A percentile compares a stretch with the other conserved stretches of the same genome.
Conservation (phyloP, 2,329 filamentous ascomycete species). For the Cytospora paraplurivora region DNA sequence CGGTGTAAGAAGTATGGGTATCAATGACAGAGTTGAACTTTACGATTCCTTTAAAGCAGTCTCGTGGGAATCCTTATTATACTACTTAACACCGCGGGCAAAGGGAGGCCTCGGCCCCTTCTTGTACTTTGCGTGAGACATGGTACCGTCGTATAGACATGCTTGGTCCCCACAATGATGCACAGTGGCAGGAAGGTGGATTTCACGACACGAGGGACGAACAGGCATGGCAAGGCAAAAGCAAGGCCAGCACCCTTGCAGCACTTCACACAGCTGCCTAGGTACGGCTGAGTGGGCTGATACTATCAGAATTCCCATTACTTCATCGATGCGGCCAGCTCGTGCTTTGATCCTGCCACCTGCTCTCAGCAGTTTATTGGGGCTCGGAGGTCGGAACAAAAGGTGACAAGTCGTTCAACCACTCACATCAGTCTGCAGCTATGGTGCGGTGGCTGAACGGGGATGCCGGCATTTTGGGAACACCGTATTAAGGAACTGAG, state of each 20-base stretch:
- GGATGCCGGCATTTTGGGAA: neutral
- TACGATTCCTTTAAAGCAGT: neutral
- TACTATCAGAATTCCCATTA: neutral
- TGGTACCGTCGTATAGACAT: neutral
- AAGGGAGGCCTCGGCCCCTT: constrained; percentile 1
- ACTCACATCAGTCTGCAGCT: neutral
- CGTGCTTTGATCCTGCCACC: constrained; percentile 6
- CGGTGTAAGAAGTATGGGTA: neutral
- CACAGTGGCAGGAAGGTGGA: constrained; percentile 5
- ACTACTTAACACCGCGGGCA: constrained; percentile 4
- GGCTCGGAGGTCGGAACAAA: neutral
- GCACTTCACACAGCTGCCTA: neutral
- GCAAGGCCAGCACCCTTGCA: constrained; percentile 19
- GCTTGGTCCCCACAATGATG: constrained; percentile 14
- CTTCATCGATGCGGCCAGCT: constrained; percentile 18
- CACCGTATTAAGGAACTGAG: constrained; percentile 1
- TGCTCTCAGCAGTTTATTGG: neutral
- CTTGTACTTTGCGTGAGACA: neutral
- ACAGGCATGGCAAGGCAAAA: constrained; percentile 15
- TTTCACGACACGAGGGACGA: constrained; percentile 18
- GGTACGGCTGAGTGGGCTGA: no score
- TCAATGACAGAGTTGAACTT: neutral
- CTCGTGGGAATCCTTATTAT: neutral
- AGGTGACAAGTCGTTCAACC: neutral
- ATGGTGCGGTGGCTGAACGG: constrained; percentile 13